Conservation (phyloP, 116 monocot species). For the Dioscorea cayenensis region DNA sequence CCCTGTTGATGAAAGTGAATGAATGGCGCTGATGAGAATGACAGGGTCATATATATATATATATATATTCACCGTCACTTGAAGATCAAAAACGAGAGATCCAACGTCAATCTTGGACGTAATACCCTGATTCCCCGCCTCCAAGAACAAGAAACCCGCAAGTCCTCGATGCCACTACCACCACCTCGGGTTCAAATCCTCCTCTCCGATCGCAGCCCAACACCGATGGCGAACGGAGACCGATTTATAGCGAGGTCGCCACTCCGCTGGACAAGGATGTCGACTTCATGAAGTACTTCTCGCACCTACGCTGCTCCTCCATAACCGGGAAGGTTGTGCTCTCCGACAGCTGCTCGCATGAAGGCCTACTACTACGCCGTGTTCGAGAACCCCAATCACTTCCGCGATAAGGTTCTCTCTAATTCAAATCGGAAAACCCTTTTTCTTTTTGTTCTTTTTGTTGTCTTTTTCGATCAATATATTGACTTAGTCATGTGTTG, state of each 20-base stretch:
- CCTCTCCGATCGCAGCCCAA: neutral
- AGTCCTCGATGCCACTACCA: too few relatives aligned
- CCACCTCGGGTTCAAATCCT: neutral
- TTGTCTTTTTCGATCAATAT: neutral
- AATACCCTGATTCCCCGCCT: too few relatives aligned
- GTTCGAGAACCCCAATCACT: conserved; percentile 76
- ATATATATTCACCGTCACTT: too few relatives aligned
- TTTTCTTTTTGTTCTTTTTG: too few relatives aligned
- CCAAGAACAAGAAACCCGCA: too few relatives aligned
- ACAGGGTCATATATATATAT: too few relatives aligned
- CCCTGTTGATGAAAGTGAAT: too few relatives aligned
- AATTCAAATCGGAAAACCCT: neutral
- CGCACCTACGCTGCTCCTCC: conserved; percentile 78
- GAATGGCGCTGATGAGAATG: too few relatives aligned
- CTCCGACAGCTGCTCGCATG: conserved; percentile 89
- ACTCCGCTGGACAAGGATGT: conserved; percentile 62
- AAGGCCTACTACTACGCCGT: conserved; percentile 88
- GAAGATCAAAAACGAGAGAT: too few relatives aligned
- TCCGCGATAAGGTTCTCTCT: conserved; percentile 59
- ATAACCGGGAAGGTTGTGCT: conserved; percentile 99
- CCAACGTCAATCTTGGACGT: too few relatives aligned
- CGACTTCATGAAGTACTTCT: conserved; percentile 97
- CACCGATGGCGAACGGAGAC: conserved; percentile 2
- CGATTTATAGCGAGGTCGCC: neutral
- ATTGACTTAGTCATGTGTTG: neutral